Evolutionary conservation across 129 eudicot genomes (phyloP).

Genomic region (Flaveria ramosissima): DNA sequence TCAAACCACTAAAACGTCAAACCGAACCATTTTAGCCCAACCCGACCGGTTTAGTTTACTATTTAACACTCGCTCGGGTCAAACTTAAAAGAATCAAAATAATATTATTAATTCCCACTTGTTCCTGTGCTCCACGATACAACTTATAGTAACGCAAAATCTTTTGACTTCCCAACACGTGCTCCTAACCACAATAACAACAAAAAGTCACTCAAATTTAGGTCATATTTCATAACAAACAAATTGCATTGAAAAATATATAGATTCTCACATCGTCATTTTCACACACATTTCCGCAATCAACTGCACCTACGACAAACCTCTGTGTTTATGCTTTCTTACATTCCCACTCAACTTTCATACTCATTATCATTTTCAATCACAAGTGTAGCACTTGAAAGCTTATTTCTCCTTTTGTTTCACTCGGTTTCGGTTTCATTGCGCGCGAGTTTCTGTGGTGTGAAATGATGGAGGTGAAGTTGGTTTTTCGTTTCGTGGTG

Average conservation of each 20-base stretch:
- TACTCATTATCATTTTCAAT: no score
- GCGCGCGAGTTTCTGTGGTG: background rate
- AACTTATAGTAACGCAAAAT: background rate
- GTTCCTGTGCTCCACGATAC: no score
- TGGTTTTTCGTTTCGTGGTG: background rate
- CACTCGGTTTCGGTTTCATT: no score
- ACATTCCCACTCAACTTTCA: background rate
- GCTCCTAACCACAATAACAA: background rate
- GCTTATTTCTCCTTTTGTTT: no score
- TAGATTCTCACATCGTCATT: background rate
- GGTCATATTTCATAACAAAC: slow-evolving; percentile 21
- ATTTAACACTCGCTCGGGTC: no score
- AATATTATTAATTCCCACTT: background rate
- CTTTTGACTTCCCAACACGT: slow-evolving; percentile 9
- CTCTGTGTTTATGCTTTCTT: background rate
- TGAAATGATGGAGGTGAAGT: slow-evolving; percentile 1
- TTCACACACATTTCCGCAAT: slow-evolving; percentile 20
- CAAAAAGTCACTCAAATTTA: slow-evolving; percentile 29
- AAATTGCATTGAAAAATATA: background rate
- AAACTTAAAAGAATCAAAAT: background rate
- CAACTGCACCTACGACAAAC: background rate
- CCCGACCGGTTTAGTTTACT: no score
- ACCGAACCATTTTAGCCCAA: no score
- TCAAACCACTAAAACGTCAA: no score
- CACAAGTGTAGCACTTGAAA: no score